Conservation (phyloP, 352 stramenopile species). For the Phytophthora melonis region DNA sequence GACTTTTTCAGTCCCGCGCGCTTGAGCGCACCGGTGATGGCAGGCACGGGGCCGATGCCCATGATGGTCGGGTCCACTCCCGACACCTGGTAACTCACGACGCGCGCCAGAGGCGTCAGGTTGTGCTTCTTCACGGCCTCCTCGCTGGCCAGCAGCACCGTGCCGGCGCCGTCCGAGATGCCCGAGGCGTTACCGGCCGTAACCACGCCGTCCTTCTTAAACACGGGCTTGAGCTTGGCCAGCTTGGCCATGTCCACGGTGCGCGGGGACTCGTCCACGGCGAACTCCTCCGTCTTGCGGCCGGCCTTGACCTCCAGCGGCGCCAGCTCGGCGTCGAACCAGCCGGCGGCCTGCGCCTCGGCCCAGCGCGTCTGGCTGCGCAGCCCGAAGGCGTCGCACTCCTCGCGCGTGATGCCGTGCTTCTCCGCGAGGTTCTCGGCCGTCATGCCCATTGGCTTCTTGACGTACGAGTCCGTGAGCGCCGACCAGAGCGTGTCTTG, state of each 20-base stretch:
- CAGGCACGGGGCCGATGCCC: conserved; percentile 97
- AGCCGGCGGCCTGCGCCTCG: conserved; percentile 88
- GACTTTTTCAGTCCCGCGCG: conserved; percentile 89
- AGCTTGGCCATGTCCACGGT: conserved; percentile 87
- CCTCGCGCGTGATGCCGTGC: conserved; percentile 93
- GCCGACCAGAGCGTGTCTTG: conserved; percentile 97
- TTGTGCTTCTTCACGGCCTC: conserved; percentile 93
- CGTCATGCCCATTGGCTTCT: conserved; percentile 98
- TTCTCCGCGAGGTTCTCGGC: conserved; percentile 98
- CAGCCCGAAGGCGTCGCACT: conserved; percentile 96
- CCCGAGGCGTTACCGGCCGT: conserved; percentile 97
- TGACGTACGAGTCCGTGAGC: conserved; percentile 95
- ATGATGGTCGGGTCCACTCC: conserved; percentile 98
- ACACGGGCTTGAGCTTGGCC: conserved; percentile 94
- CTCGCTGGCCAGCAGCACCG: conserved; percentile 95
- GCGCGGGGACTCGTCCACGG: conserved; percentile 84
- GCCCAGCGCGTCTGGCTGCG: conserved; percentile 95
- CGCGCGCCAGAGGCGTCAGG: conserved; percentile 93
- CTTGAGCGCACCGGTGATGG: conserved; percentile 93
- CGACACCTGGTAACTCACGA: conserved; percentile 93
- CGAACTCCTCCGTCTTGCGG: conserved; percentile 87
- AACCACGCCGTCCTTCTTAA: conserved; percentile 98
- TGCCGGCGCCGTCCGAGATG: conserved; percentile 97
- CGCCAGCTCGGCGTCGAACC: conserved; percentile 96
- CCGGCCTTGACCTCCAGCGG: conserved; percentile 93